phyloP scores from a whole-genome alignment of 2,329 filamentous ascomycete species.

The Beauveria caledonica region DNA sequence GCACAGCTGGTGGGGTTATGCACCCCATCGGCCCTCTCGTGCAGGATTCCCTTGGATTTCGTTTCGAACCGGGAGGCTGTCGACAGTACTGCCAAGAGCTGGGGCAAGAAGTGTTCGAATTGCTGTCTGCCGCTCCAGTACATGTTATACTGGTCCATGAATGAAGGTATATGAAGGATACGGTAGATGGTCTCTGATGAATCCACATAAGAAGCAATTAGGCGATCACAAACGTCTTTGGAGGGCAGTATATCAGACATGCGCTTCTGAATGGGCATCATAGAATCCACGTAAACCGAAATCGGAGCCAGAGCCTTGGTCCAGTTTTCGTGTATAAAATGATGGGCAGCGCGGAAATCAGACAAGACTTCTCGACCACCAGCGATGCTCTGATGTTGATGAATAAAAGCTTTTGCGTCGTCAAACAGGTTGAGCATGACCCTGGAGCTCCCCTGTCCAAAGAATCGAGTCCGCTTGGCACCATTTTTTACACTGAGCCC shows the following conservation, averaged over 20 bases:
- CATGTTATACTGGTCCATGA: constrained; percentile 40
- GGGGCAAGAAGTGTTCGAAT: constrained; percentile 44
- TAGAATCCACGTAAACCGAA: constrained; percentile 49
- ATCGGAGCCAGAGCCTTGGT: constrained; percentile 41
- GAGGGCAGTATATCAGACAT: constrained; percentile 49
- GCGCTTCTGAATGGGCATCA: constrained; percentile 48
- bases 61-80: constrained; percentile 46
- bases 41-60: constrained; percentile 40
- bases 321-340: constrained; percentile 38
- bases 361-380: constrained; percentile 35
- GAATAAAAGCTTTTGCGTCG: constrained; percentile 44
- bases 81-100: constrained; percentile 44
- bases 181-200: constrained; percentile 46
- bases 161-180: constrained; percentile 44
- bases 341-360: constrained; percentile 39
- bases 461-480: constrained; percentile 39
- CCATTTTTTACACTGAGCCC: constrained; percentile 42
- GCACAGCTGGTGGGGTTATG: constrained; percentile 50
- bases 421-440: constrained; percentile 49
- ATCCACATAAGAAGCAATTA: constrained; percentile 41
- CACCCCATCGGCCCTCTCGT: constrained; percentile 44
- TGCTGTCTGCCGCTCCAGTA: constrained; percentile 43
- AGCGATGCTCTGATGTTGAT: constrained; percentile 31
- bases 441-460: constrained; percentile 45
- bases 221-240: constrained; percentile 41